Evolutionary conservation across 306 rosid genomes (phyloP), one percentile per base, ranked within the genome.

Genomic region (Begonia peltatifolia): DNA sequence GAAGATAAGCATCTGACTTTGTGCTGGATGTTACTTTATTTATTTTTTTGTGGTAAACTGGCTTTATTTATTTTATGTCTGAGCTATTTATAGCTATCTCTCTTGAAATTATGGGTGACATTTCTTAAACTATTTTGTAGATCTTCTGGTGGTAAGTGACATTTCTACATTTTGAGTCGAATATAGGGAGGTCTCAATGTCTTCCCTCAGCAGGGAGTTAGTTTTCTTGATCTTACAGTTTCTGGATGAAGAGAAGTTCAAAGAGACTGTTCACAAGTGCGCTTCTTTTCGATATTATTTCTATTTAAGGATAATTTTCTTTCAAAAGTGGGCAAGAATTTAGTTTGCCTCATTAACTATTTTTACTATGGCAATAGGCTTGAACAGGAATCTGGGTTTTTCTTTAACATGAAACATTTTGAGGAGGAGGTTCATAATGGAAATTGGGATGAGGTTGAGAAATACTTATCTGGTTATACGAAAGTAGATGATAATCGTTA

Each of bases 221-320:
- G 97, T 90, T 79, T 90, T 90, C 87, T 65, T 90, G 94, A 90
- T 90, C 87, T 76, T 90, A 71, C 97, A 90, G 83, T 85, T 90
- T 71, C 85, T 90, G 12, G 97, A 90, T 62, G 97, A 90, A 76
- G 97, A 85, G 69, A 90, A 90, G 79, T 90, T 90, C 72, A 90
- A 90, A 60, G 97, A 90, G 79, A 85, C 97, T 58, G 95, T 90
- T 70, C 97, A 90, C 66, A 90, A 76, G 97, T 90, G 80, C 76
- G 83, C 60, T 71, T 61, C 49, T 64, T 20, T 23, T 62, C 55
- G 16, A 10, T n/a, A 3, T 53, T 52, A 10, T 11, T 35, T 8
- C 43, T 63, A 22, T 67, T 49, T 4, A 9, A 30, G 38, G 9
- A 13, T 12, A 20, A 17, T 61, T 62, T 68, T 56, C 12, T 30